Base-by-base conservation (phyloP, 495 filamentous ascomycete genomes). In the Penicillium silybi region DNA sequence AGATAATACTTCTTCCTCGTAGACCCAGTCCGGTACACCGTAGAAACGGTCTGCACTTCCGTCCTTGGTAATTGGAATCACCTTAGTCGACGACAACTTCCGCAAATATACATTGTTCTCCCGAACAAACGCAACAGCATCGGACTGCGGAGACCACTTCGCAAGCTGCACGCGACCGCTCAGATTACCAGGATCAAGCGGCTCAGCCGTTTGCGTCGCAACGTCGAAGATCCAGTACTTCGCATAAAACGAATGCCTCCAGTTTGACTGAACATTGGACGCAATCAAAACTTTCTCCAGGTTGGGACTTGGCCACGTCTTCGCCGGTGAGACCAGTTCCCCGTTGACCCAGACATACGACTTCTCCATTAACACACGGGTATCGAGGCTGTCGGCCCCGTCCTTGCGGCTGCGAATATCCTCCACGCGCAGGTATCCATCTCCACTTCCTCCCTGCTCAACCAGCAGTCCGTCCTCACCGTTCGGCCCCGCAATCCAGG, bases 11-110 rank as follows among this genome's bases (percentile, higher is more conserved):
- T 98, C 93, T 64, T 98, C 93, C 64, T 98, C 93, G 58, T 97
- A 98, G 0, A 98, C 93, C 93, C 93, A 98, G 68, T 98, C 93
- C 0, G 93, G 93, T n/a, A 96, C 83, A 18, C 93, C 93, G 59
- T 97, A 95, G 75, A 98, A 97, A 15, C 93, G 80, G 52, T 97
- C 81, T 2, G 77, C 68, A 0, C 92, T 87, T 35, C 93, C 93
- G 65, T 97, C 91, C 53, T 74, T 85, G 13, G 93, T 98, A 52
- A 98, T 85, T 52, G 84, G 82, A 4, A 74, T 78, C 13, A 91
- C 82, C 6, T 68, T 63, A n/a, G 75, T 58, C 0, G 76, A 77
- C 13, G 79, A 71, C 34, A 97, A 63, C 38, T 85, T 83, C 39
- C 95, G 85, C 20, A 96, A 63, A 60, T 83, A 96, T 52, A 98